Evolutionary conservation across 177 flowering plant species (phyloP).

Genomic region (Vitis hybrid): DNA sequence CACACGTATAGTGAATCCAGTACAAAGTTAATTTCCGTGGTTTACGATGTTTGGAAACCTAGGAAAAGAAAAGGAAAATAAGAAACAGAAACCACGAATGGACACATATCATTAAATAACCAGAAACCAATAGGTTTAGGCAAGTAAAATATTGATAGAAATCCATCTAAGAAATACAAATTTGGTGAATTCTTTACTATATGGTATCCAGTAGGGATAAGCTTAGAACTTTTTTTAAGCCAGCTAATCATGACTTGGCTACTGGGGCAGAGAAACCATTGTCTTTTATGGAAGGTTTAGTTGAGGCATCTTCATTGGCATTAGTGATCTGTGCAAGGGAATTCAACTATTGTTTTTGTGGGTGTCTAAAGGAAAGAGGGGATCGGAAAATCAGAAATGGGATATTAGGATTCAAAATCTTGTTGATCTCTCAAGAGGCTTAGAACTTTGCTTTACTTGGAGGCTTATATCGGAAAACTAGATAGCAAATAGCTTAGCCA

Average conservation of each 20-base stretch:
- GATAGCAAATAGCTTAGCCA: too few species aligned
- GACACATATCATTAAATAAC: neutral
- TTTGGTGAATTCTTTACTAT: neutral
- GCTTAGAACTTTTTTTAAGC: too few species aligned
- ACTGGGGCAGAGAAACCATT: neutral
- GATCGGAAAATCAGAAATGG: too few species aligned
- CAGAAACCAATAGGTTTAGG: neutral
- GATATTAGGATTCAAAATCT: too few species aligned
- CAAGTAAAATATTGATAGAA: neutral
- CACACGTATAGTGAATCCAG: constrained; percentile 85
- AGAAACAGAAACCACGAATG: neutral
- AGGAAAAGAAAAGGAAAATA: constrained; percentile 13
- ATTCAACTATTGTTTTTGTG: too few species aligned
- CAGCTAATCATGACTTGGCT: neutral
- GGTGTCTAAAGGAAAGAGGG: too few species aligned
- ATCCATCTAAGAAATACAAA: neutral
- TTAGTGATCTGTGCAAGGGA: too few species aligned
- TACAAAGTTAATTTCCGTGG: constrained; percentile 70
- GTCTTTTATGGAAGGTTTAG: too few species aligned
- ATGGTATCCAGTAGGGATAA: neutral
- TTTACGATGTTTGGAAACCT: constrained; percentile 71
- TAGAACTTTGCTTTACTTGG: too few species aligned
- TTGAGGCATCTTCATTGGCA: too few species aligned
- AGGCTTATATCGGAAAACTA: too few species aligned
- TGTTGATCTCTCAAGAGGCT: too few species aligned